Evolutionary conservation across 2,329 filamentous ascomycete genomes (phyloP), one percentile per base, ranked within the genome.

Genomic region (Tothia fuscella): DNA sequence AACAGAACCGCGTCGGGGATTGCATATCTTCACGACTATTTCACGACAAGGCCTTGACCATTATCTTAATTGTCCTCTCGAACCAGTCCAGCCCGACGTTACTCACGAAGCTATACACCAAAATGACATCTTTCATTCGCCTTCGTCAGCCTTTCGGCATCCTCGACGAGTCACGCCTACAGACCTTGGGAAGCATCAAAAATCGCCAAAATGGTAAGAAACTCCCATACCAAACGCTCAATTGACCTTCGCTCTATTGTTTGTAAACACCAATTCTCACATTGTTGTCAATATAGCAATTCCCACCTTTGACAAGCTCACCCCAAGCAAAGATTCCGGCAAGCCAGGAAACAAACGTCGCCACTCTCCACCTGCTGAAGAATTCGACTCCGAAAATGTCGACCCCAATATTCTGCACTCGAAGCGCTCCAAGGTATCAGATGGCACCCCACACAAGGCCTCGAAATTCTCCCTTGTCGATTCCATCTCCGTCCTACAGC

Each of bases 121-220:
- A 13, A 21, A 25, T 20, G 14, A 43, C 38, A 33, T 32, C 41
- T 32, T 24, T 22, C 21, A 73, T 56, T 60, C 71, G 50, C 47
- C 64, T 68, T 47, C 76, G 82, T 54, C 80, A 85, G 62, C 82
- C 82, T 5, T 87, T 88, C 59, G 82, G 78, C 56, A 79, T 79
- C 37, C 68, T 88, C 42, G 76, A 83, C 56, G 71, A 70, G 51
- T 66, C 77, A 43, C 76, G 83, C 50, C 68, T 88, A 20, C 80
- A 85, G 59, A 76, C 68, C 49, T 66, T 89, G 52, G 79, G 78
- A 20, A 85, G 77, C 62, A 63, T 80, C 38, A 89, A 87, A 68
- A 88, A 88, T 60, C 71, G 78, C 60, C 82, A 88, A 54, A 74
- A 73, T 64, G 66, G 70, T 74, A 66, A 52, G 58, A 36, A 24